Conservation (phyloP, 345 rosid species). For the Stellera chamaejasme region DNA sequence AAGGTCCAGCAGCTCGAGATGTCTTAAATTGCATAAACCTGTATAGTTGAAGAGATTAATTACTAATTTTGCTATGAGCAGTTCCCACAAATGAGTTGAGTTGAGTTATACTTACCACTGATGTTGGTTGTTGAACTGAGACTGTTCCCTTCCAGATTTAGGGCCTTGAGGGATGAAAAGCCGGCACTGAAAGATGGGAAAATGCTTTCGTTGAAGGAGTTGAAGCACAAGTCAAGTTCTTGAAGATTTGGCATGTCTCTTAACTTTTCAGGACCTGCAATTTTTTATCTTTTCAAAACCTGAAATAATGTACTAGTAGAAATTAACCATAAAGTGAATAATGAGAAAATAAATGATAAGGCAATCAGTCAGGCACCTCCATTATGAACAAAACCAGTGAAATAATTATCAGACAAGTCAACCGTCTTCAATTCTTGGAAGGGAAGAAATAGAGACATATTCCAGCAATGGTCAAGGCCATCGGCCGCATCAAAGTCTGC, state of each 20-base stretch:
- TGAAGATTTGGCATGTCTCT: background rate
- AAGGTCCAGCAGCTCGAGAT: slow-evolving; percentile 5
- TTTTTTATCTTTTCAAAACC: background rate
- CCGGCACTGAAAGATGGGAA: background rate
- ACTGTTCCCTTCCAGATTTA: background rate
- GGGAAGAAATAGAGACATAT: slow-evolving; percentile 2
- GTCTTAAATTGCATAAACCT: slow-evolving; percentile 8
- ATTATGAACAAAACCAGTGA: background rate
- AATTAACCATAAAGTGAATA: background rate
- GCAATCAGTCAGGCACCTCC: background rate
- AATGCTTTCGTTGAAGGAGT: background rate
- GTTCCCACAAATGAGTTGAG: background rate
- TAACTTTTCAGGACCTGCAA: background rate
- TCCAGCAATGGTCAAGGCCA: background rate
- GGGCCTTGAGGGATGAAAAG: background rate
- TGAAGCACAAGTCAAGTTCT: background rate
- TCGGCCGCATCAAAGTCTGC: no score
- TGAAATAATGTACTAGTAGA: background rate
- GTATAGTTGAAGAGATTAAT: background rate
- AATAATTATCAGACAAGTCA: background rate
- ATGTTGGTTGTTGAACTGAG: background rate
- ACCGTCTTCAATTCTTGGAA: slow-evolving; percentile 2
- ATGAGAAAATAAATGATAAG: background rate
- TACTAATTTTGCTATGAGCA: background rate
- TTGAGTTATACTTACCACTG: background rate